Base-by-base conservation (phyloP, 495 filamentous ascomycete genomes). In the Penicillium coffeae region DNA sequence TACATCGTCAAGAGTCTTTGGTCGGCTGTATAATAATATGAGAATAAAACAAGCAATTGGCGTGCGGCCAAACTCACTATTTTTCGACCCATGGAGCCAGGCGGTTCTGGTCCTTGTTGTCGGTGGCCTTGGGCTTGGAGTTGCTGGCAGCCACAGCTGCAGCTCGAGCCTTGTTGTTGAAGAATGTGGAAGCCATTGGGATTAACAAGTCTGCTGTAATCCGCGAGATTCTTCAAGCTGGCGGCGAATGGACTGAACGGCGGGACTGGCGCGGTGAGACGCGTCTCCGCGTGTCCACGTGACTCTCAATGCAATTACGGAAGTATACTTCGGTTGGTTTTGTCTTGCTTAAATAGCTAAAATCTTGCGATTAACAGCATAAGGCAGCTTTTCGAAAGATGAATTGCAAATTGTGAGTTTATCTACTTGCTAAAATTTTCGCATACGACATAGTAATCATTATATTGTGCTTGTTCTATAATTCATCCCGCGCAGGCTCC, bases 61-160 rank as follows among this genome's bases (percentile, higher is more conserved):
- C 13, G 6, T 12, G 1, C 8, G 22, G 21, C 20, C 12, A 21
- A 4, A 60, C 83, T 51, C 81, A 96, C 94, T 98, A 98, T 89
- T 99, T 99, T 75, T 97, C 94, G 44, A 97, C 92, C 93, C 93
- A 99, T 51, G 93, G 93, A 59, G 96, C 91, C 27, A 84, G 72
- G 52, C 81, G 78, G 27, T 71, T 74, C 51, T 88, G 82, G 60
- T 85, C 88, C 54, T 78, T 77, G 65, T 65, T 54, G 77, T 77
- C 56, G 64, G 67, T 78, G 82, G 51, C 76, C 63, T 73, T 77
- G 51, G 60, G 64, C 65, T 66, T 76, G 27, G 71, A 71, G 56
- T 59, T 66, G 55, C 68, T 61, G 36, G 75, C 61, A 5, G 84
- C 82, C 19, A 81, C 88, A 1, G 88, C 89, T 7, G 86, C 90